phyloP scores from a whole-genome alignment of 1,284 basidiomycete genomes.

The Malassezia nana region DNA sequence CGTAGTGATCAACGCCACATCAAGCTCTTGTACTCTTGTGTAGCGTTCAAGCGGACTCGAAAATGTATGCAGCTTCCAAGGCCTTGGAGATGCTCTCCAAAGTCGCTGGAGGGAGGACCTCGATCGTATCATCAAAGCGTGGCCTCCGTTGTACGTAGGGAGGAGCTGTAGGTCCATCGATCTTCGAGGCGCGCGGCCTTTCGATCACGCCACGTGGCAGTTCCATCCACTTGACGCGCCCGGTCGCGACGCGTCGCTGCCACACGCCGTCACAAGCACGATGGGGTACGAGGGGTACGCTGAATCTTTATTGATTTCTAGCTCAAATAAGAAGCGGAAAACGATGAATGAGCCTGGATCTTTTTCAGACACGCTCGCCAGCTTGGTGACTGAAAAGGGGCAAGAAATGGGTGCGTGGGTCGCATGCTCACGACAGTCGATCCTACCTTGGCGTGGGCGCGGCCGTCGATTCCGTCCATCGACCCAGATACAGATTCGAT shows the following conservation, averaged over 20 bases:
- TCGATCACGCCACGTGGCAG: constrained; percentile 18
- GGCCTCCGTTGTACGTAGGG: neutral
- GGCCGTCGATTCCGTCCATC: constrained; percentile 26
- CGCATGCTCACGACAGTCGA: neutral
- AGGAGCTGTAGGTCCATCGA: neutral
- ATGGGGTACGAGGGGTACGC: neutral
- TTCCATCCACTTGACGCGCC: constrained; percentile 6
- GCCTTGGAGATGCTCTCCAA: neutral
- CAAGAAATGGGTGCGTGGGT: constrained; percentile 18
- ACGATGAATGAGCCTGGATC: constrained; percentile 25
- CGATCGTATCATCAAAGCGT: constrained; percentile 9
- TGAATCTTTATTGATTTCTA: neutral
- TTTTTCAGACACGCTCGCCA: constrained; percentile 35
- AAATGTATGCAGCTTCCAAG: neutral
- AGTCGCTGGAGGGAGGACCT: constrained; percentile 2
- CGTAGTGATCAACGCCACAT: neutral
- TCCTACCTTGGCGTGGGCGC: constrained; percentile 27
- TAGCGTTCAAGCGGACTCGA: neutral
- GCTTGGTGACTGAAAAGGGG: constrained; percentile 28
- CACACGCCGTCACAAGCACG: neutral
- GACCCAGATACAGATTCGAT: constrained; percentile 25
- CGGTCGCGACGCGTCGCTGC: neutral
- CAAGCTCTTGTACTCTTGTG: neutral
- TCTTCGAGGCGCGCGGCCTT: neutral
- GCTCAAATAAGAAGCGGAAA: constrained; percentile 22